Evolutionary conservation across 192 early-diverging fungal genomes (phyloP).

Genomic region (Coemansia sp.): DNA sequence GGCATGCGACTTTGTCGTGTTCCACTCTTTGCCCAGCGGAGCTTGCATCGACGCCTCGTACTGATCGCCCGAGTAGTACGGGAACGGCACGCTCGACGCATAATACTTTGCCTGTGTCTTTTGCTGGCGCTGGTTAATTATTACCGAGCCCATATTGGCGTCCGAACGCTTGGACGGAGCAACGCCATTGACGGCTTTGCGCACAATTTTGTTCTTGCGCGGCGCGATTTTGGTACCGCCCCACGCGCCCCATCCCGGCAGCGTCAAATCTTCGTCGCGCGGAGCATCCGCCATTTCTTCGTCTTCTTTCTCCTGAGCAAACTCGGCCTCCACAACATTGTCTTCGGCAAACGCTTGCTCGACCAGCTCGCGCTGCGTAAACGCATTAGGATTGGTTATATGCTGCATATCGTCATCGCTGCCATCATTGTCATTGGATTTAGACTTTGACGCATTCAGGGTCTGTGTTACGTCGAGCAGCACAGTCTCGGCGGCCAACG

Average conservation of each 20-base stretch:
- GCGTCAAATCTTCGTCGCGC: constrained; percentile 75
- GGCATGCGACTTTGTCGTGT: constrained; percentile 70
- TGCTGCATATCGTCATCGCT: constrained; percentile 20
- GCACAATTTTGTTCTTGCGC: constrained; percentile 63
- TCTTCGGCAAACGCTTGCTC: constrained; percentile 95
- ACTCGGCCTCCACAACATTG: constrained; percentile 81
- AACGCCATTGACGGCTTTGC: constrained; percentile 36
- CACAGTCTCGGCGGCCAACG: constrained; percentile 53
- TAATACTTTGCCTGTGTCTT: constrained; percentile 78
- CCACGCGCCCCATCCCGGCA: constrained; percentile 97
- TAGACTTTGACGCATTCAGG: constrained; percentile 2
- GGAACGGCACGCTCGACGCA: constrained; percentile 72
- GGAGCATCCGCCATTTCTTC: constrained; percentile 71
- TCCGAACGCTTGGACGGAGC: constrained; percentile 26
- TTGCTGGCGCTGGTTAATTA: constrained; percentile 85
- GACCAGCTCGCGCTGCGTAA: constrained; percentile 79
- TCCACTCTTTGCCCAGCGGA: constrained; percentile 97
- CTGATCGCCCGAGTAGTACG: constrained; percentile 80
- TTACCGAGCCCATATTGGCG: constrained; percentile 60
- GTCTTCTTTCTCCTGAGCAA: constrained; percentile 80
- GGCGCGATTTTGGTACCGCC: constrained; percentile 63
- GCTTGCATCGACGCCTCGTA: constrained; percentile 82
- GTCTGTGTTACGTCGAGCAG: constrained; percentile 72
- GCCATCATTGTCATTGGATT: too few species aligned
- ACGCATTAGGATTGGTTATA: constrained; percentile 53